phyloP scores from a whole-genome alignment of 164 flowering plant species.

The Euptelea pleiosperma region DNA sequence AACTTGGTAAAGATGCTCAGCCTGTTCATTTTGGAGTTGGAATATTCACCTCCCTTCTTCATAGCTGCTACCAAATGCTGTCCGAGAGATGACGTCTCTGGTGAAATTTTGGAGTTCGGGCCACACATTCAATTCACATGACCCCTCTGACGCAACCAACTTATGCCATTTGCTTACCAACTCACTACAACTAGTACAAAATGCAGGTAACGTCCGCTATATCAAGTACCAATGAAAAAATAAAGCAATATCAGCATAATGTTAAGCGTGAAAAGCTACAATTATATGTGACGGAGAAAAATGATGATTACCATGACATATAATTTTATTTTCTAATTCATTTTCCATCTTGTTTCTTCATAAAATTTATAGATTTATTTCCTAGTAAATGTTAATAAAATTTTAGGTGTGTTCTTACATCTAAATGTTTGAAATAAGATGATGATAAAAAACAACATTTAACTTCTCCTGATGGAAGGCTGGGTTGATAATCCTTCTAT shows the following conservation, averaged over 20 bases:
- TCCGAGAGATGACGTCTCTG: conserved; percentile 32
- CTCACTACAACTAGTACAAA: conserved; percentile 20
- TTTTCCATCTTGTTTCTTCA: too few relatives aligned
- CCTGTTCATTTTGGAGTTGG: too few relatives aligned
- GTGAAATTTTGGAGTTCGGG: conserved; percentile 26
- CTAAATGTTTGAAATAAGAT: too few relatives aligned
- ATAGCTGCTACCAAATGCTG: conserved; percentile 38
- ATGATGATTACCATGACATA: background rate
- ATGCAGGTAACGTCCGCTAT: conserved; percentile 26
- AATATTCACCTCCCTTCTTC: conserved; percentile 41
- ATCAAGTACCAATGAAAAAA: background rate
- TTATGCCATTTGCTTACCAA: conserved; percentile 25
- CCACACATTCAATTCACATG: conserved; percentile 32
- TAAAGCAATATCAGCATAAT: background rate
- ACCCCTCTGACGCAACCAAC: too few relatives aligned
- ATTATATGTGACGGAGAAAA: too few relatives aligned
- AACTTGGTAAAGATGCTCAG: conserved; percentile 11
- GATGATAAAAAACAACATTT: conserved; percentile 5
- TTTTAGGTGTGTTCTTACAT: too few relatives aligned
- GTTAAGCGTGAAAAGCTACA: background rate
- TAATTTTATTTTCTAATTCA: too few relatives aligned
- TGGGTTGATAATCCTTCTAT: too few relatives aligned
- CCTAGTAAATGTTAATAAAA: too few relatives aligned
- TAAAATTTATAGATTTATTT: too few relatives aligned
- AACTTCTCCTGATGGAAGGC: too few relatives aligned